These are phyloP conservation scores for Aphanocladium album DNA, from an alignment of 2,329 filamentous ascomycete species.

Conservation along the genomic window DNA sequence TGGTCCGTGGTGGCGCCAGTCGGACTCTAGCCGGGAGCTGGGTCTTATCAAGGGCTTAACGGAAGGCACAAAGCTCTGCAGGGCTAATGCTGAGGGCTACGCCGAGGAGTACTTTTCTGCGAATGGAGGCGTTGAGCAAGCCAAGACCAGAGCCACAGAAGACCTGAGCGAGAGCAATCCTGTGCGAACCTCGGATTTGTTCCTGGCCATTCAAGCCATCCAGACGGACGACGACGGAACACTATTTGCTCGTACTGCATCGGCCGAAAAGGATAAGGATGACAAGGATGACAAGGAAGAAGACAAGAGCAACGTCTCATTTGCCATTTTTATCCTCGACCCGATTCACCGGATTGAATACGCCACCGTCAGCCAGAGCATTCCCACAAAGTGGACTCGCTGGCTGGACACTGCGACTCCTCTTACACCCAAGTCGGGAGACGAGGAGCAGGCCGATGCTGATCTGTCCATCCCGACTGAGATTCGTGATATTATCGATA, in stretches of 20 bases:
- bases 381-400: constrained; percentile 80
- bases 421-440: constrained; percentile 48
- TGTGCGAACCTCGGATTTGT: constrained; percentile 87
- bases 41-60: constrained; percentile 73
- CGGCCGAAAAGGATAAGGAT: constrained; percentile 50
- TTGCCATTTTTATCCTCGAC: constrained; percentile 77
- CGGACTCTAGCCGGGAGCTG: constrained; percentile 65
- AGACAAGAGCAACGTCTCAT: constrained; percentile 60
- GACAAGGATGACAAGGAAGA: constrained; percentile 46
- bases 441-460: constrained; percentile 36
- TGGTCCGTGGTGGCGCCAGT: constrained; percentile 91
- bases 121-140: constrained; percentile 73
- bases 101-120: constrained; percentile 76
- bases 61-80: constrained; percentile 86
- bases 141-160: constrained; percentile 73
- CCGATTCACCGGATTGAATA: constrained; percentile 90
- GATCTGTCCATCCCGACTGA: constrained; percentile 61
- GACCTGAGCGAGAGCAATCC: constrained; percentile 79
- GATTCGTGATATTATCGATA: constrained; percentile 77
- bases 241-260: constrained; percentile 60
- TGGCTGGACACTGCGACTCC: constrained; percentile 80
- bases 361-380: constrained; percentile 71
- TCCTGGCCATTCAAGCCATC: constrained; percentile 90
- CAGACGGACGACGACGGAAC: constrained; percentile 57
- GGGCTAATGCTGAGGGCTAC: constrained; percentile 84